phyloP scores from a whole-genome alignment of 257 asterid species.

The Nicotiana obtusifolia region DNA sequence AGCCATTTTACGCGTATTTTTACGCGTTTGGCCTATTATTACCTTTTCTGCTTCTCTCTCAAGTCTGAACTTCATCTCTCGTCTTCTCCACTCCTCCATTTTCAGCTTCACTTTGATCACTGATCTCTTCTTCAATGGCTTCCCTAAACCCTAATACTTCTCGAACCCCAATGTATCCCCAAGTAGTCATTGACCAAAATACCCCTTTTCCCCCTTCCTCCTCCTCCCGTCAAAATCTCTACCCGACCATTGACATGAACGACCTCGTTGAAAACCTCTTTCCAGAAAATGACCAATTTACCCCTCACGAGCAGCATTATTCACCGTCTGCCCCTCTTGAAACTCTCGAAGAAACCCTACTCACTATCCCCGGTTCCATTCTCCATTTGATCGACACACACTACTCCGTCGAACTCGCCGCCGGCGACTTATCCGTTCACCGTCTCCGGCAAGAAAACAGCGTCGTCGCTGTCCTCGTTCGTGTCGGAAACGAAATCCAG shows the following conservation, averaged over 20 bases:
- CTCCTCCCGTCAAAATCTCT: conserved; percentile 32
- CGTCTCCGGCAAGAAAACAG: conserved; percentile 51
- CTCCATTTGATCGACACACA: conserved; percentile 76
- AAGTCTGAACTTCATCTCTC: neutral
- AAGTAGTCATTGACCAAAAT: conserved; percentile 18
- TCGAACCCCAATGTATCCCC: conserved; percentile 56
- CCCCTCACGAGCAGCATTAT: neutral
- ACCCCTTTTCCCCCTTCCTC: conserved; percentile 27
- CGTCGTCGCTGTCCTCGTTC: conserved; percentile 62
- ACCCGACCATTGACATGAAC: conserved; percentile 36
- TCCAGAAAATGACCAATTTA: conserved; percentile 23
- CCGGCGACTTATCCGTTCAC: conserved; percentile 59
- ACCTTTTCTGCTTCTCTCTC: neutral
- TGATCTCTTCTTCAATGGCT: conserved; percentile 38
- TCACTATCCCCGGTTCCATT: conserved; percentile 71
- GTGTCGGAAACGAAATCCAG: conserved; percentile 59
- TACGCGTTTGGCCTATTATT: neutral
- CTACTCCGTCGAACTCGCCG: conserved; percentile 88
- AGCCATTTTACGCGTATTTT: neutral
- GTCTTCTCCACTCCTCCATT: neutral
- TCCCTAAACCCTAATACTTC: conserved; percentile 27
- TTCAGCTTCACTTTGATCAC: neutral
- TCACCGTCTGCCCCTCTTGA: conserved; percentile 70
- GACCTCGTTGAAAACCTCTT: conserved; percentile 30
- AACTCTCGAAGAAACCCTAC: conserved; percentile 38